Evolutionary conservation across 805 yeast genomes (phyloP).

Genomic region (Ogataea pini): DNA sequence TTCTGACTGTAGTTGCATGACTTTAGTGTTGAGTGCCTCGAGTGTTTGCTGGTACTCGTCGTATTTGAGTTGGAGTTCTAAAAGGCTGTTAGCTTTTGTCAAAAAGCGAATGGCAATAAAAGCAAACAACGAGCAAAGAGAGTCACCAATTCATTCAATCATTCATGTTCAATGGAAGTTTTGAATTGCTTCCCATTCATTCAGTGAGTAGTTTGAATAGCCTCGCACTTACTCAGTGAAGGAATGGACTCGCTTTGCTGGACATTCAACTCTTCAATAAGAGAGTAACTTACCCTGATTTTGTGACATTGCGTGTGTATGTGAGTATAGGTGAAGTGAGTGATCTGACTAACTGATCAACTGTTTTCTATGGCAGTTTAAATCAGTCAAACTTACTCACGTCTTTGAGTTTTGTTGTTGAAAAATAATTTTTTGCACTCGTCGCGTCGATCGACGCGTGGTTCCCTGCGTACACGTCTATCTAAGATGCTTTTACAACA

Average conservation of each 20-base stretch:
- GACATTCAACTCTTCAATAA: no score
- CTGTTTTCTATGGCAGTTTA: no score
- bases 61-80: slow-evolving; percentile 49
- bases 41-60: slow-evolving; percentile 53
- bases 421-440: neutral
- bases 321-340: neutral
- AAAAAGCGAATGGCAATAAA: no score
- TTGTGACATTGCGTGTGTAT: slow-evolving; percentile 5
- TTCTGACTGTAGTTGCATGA: slow-evolving; percentile 50
- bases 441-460: slow-evolving; percentile 9
- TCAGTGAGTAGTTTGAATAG: no score
- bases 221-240: no score
- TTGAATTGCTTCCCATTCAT: no score
- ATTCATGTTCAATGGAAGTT: no score
- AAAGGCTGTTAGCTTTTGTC: neutral
- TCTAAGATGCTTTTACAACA: slow-evolving; percentile 32
- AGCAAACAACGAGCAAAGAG: no score
- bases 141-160: no score
- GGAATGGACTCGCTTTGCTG: no score
- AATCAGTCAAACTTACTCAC: neutral
- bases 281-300: slow-evolving; percentile 18
- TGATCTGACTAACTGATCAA: neutral
- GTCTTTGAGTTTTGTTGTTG: neutral
- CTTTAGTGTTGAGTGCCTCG: slow-evolving; percentile 46
- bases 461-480: slow-evolving; percentile 2